A percentile compares a stretch with the other conserved stretches of the same genome.
Conservation (phyloP, 2,329 filamentous ascomycete genomes). For the Cordyceps cicadae region DNA sequence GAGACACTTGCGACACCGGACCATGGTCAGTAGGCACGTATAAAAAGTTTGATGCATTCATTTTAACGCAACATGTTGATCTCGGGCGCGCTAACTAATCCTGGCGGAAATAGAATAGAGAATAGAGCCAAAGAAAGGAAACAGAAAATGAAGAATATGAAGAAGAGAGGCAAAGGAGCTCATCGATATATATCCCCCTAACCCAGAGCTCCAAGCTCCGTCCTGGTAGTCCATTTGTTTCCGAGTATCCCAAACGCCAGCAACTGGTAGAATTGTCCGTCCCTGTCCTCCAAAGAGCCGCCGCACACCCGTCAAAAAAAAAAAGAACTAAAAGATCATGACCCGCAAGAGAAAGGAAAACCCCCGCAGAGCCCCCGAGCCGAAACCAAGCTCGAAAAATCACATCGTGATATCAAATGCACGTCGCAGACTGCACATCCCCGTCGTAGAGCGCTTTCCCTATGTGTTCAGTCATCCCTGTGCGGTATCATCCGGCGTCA, state of each 20-base stretch:
- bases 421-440: not conserved
- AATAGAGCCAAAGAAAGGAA: not conserved
- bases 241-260: conserved; percentile 10
- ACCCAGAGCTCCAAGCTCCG: conserved; percentile 9
- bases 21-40: not conserved
- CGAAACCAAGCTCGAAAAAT: not conserved
- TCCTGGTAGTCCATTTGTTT: conserved; percentile 12
- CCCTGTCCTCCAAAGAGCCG: not conserved
- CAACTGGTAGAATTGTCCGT: not conserved
- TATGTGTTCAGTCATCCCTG: not conserved
- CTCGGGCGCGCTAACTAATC: not conserved
- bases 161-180: not conserved
- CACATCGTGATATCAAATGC: not conserved
- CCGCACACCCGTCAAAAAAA: not conserved
- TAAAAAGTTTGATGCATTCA: not conserved
- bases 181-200: not conserved
- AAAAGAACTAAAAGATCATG: not conserved
- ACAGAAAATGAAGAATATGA: not conserved
- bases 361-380: not conserved
- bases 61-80: not conserved
- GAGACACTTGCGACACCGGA: too few species aligned
- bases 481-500: not conserved
- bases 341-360: not conserved
- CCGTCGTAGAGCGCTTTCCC: not conserved
- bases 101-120: not conserved